Evolutionary conservation across 495 filamentous ascomycete genomes (phyloP).

Genomic region (Penicillium chermesinum): DNA sequence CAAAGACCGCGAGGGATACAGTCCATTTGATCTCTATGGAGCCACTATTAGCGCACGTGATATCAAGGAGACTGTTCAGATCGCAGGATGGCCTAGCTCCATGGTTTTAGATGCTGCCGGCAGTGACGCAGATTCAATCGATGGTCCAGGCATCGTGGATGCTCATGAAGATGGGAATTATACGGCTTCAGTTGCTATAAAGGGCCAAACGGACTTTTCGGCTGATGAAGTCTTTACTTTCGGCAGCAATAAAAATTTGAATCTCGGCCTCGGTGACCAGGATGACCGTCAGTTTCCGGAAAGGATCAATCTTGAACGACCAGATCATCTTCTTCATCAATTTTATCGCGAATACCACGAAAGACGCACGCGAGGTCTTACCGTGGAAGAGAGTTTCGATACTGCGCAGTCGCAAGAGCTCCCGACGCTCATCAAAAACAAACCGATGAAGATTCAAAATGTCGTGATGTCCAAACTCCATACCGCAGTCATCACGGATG

Average conservation of each 20-base stretch:
- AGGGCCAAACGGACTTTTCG: constrained; percentile 36
- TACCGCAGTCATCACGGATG: constrained; percentile 83
- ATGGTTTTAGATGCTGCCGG: constrained; percentile 18
- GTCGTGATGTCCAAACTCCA: constrained; percentile 86
- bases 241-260: constrained; percentile 92
- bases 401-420: constrained; percentile 39
- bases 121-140: constrained; percentile 32
- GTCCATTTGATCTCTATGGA: constrained; percentile 87
- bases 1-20: constrained; percentile 92
- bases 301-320: constrained; percentile 69
- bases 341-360: constrained; percentile 60
- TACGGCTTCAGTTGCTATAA: constrained; percentile 15
- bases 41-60: constrained; percentile 65
- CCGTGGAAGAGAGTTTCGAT: constrained; percentile 21
- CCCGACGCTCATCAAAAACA: constrained; percentile 63
- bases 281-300: constrained; percentile 94
- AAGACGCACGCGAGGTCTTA: constrained; percentile 22
- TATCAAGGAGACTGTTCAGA: constrained; percentile 30
- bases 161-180: constrained; percentile 32
- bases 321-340: constrained; percentile 66
- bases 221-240: constrained; percentile 91
- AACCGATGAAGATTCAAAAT: constrained; percentile 66
- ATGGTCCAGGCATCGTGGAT: constrained; percentile 34
- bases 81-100: constrained; percentile 16
- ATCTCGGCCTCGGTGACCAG: constrained; percentile 84